Percentiles rank a stretch among this genome's conserved stretches.
Conservation (phyloP, 371 early-diverging fungal species). For the Apophysomyces variabilis region DNA sequence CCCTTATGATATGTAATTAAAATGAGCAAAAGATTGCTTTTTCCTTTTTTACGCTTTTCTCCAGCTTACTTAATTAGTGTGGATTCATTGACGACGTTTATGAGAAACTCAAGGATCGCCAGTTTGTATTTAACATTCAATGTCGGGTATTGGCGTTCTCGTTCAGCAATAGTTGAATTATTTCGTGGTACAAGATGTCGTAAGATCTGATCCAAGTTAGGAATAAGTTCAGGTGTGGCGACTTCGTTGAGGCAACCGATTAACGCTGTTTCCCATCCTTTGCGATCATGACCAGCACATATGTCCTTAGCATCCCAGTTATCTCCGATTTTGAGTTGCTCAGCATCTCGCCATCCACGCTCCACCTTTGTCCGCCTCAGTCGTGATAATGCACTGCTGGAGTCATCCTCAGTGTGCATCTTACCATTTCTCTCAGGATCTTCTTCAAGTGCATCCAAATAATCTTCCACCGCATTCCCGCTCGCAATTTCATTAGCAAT, state of each 20-base stretch:
- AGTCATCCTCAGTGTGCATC: conserved; percentile 13
- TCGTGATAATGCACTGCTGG: conserved; percentile 16
- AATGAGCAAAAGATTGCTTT: neutral
- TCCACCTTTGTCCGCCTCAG: conserved; percentile 27
- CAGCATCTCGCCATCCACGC: conserved; percentile 45
- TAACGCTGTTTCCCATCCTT: conserved; percentile 50
- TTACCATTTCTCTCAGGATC: conserved; percentile 13
- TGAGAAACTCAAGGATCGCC: conserved; percentile 43
- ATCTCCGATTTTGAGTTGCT: conserved; percentile 33
- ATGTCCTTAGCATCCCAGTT: conserved; percentile 52
- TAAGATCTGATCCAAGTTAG: conserved; percentile 41
- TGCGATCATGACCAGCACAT: conserved; percentile 33
- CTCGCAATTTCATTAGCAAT: conserved; percentile 39
- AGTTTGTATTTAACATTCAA: conserved; percentile 43
- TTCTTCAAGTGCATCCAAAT: conserved; percentile 26
- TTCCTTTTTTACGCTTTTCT: neutral
- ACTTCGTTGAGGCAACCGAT: conserved; percentile 55
- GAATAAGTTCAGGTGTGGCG: conserved; percentile 46
- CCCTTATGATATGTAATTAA: conserved; percentile 25
- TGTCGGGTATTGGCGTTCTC: conserved; percentile 48
- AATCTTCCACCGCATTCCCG: conserved; percentile 37
- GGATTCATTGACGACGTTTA: conserved; percentile 50
- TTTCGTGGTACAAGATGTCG: conserved; percentile 44
- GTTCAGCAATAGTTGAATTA: conserved; percentile 41
- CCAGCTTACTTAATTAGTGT: conserved; percentile 43